Conservation (phyloP, 768 basidiomycete species). For the Boletus huronensis region DNA sequence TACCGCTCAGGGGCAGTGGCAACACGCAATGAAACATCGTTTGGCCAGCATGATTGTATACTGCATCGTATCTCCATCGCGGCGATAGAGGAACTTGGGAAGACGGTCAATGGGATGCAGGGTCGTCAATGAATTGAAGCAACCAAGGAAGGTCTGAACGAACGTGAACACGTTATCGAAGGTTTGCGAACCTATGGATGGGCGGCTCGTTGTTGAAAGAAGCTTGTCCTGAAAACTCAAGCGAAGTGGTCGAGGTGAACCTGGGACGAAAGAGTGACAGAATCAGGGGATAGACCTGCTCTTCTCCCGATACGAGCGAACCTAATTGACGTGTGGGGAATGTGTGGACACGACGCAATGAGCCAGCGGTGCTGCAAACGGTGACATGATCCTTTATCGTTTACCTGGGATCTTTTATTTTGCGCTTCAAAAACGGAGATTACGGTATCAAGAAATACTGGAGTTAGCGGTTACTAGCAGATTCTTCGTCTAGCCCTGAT, state of each 20-base stretch:
- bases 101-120: constrained; percentile 11
- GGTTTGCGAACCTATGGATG: constrained; percentile 1
- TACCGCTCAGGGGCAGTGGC: constrained; percentile 27
- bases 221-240: neutral
- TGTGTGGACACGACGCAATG: constrained; percentile 1
- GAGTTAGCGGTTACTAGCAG: constrained; percentile 25
- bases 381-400: constrained; percentile 11
- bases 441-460: constrained; percentile 30
- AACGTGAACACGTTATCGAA: constrained; percentile 14
- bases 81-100: constrained; percentile 25
- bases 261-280: neutral
- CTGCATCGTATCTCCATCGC: constrained; percentile 20
- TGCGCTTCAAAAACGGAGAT: constrained; percentile 30
- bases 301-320: constrained; percentile 2
- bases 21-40: constrained; percentile 15
- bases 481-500: constrained; percentile 28
- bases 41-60: constrained; percentile 1
- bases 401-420: constrained; percentile 16
- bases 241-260: constrained; percentile 10
- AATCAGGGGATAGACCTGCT: constrained; percentile 4
- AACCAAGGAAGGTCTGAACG: constrained; percentile 9
- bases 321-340: constrained; percentile 14
- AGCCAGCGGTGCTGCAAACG: constrained; percentile 1
- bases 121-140: constrained; percentile 21
- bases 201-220: neutral